phyloP scores from a whole-genome alignment of 2,329 filamentous ascomycete species.

The Cercospora brassicicola region DNA sequence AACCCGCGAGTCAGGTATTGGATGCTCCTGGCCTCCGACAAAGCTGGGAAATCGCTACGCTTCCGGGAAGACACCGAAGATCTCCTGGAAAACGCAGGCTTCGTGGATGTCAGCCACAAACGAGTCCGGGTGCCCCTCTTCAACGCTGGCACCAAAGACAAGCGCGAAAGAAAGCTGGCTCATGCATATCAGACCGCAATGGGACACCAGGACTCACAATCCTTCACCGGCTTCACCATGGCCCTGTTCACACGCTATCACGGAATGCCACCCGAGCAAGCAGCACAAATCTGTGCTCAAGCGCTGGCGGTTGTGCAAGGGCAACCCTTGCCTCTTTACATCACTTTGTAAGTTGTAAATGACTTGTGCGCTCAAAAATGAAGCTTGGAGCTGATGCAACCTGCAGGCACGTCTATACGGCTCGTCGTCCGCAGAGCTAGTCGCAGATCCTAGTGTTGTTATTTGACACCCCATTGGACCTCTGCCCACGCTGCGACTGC shows the following conservation, averaged over 20 bases:
- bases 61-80: conserved; percentile 63
- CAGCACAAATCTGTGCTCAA: conserved; percentile 65
- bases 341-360: conserved; percentile 66
- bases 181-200: conserved; percentile 82
- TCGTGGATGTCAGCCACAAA: conserved; percentile 71
- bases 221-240: conserved; percentile 35
- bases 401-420: conserved; percentile 50
- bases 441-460: neutral
- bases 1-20: neutral
- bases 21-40: conserved; percentile 63
- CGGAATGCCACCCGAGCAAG: conserved; percentile 59
- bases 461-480: neutral
- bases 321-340: conserved; percentile 52
- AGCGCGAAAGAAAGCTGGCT: conserved; percentile 66
- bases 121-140: conserved; percentile 66
- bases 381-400: conserved; percentile 17
- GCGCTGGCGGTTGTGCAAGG: conserved; percentile 41
- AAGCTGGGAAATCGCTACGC: conserved; percentile 63
- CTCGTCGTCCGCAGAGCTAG: conserved; percentile 43
- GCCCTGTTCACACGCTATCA: conserved; percentile 61
- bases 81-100: conserved; percentile 69
- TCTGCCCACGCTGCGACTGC: neutral
- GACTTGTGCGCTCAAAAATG: neutral
- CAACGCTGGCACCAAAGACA: conserved; percentile 61
- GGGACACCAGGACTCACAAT: conserved; percentile 37